Percentiles rank a stretch among this genome's conserved stretches.
phyloP scores from a whole-genome alignment of 1,284 basidiomycete genomes.

The Fomitiporia mediterranea region DNA sequence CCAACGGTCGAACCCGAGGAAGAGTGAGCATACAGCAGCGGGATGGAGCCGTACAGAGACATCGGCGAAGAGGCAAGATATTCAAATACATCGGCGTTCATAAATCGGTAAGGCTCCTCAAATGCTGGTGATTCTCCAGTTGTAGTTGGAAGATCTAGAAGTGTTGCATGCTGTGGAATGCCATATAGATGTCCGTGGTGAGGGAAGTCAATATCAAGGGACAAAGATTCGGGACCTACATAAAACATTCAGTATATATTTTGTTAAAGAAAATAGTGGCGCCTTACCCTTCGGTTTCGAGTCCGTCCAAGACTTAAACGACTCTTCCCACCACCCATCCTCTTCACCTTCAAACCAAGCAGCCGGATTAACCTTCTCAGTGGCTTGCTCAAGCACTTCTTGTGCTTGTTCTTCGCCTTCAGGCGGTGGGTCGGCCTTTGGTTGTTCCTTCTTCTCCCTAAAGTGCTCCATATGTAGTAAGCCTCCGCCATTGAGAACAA shows the following conservation, averaged over 20 bases:
- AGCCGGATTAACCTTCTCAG: slow-evolving; percentile 43
- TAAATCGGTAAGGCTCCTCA: slow-evolving; percentile 91
- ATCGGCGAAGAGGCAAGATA: slow-evolving; percentile 90
- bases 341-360: slow-evolving; percentile 90
- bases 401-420: slow-evolving; percentile 45
- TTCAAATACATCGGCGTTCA: slow-evolving; percentile 97
- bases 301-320: slow-evolving; percentile 83
- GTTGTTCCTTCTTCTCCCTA: slow-evolving; percentile 56
- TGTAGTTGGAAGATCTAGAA: slow-evolving; percentile 84
- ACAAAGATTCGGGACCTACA: slow-evolving; percentile 88
- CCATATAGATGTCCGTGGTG: slow-evolving; percentile 88
- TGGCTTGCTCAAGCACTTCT: slow-evolving; percentile 42
- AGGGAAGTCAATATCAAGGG: slow-evolving; percentile 91
- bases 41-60: slow-evolving; percentile 89
- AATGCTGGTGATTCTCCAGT: slow-evolving; percentile 67
- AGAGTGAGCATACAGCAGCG: slow-evolving; percentile 91
- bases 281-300: slow-evolving; percentile 86
- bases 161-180: slow-evolving; percentile 95
- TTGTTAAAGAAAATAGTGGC: slow-evolving; percentile 13
- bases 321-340: slow-evolving; percentile 88
- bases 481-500: slow-evolving; percentile 86
- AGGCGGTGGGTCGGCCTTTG: slow-evolving; percentile 32
- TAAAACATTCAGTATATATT: neutral
- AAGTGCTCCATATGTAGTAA: slow-evolving; percentile 99
- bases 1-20: slow-evolving; percentile 75